These are phyloP conservation scores for Incumbomyces lentus DNA, from an alignment of 2,329 filamentous ascomycete genomes.

Conservation along the genomic window DNA sequence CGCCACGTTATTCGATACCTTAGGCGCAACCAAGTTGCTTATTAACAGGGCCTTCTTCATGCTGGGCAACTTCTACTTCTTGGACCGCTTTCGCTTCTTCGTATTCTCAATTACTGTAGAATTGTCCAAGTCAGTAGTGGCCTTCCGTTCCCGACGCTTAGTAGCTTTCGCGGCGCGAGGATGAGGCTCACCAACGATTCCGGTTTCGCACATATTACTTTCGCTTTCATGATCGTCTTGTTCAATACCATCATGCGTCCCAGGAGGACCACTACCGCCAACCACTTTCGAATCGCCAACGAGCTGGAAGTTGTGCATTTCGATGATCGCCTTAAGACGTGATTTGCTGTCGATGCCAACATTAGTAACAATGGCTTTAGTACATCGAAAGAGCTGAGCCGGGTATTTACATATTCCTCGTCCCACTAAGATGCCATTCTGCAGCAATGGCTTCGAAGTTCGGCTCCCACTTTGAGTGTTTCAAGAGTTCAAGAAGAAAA, in stretches of 20 bases:
- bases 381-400: no score
- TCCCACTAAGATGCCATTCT: constrained; percentile 1
- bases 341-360: background rate
- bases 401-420: background rate
- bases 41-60: background rate
- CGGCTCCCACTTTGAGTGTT: constrained; percentile 1
- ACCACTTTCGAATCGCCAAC: background rate
- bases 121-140: background rate
- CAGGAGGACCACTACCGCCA: background rate
- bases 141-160: background rate
- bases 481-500: constrained; percentile 3
- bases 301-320: background rate
- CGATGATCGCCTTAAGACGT: background rate
- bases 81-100: background rate
- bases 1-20: background rate
- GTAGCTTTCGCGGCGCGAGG: background rate
- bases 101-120: background rate
- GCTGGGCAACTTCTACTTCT: background rate
- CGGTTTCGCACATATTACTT: no score
- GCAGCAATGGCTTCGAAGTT: constrained; percentile 3
- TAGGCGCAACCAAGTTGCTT: background rate
- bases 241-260: no score
- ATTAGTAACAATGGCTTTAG: background rate
- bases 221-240: no score
- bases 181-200: no score